phyloP scores from a whole-genome alignment of 192 early-diverging fungal species.

The Entomortierella beljakovae region DNA sequence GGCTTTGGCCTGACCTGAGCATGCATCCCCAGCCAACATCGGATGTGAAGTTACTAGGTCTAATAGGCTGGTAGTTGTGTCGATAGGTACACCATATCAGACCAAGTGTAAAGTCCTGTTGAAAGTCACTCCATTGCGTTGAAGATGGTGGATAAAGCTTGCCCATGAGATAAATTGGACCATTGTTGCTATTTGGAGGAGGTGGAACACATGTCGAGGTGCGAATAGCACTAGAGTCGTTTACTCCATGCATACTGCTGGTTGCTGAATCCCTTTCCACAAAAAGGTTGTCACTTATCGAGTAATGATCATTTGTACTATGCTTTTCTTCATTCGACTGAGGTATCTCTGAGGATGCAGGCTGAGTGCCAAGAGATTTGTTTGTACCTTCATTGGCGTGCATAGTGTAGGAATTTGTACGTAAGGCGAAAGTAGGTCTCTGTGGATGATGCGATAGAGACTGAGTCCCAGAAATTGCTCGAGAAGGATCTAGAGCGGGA shows the following conservation, averaged over 20 bases:
- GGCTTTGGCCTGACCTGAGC: conserved; percentile 93
- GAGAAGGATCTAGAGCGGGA: not conserved
- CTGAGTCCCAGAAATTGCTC: conserved; percentile 36
- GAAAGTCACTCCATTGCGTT: conserved; percentile 63
- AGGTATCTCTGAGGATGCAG: conserved; percentile 1
- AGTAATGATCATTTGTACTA: not conserved
- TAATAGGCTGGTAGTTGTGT: conserved; percentile 86
- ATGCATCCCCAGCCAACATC: conserved; percentile 98
- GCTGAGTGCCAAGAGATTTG: conserved; percentile 1
- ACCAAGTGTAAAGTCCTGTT: conserved; percentile 84
- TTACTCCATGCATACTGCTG: conserved; percentile 9
- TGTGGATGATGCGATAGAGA: conserved; percentile 23
- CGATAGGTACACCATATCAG: conserved; percentile 94
- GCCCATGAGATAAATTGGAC: conserved; percentile 46
- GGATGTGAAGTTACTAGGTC: conserved; percentile 78
- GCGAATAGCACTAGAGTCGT: conserved; percentile 23
- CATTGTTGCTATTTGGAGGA: conserved; percentile 14
- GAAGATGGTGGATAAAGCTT: conserved; percentile 43
- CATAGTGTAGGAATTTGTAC: conserved; percentile 39
- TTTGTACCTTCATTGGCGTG: conserved; percentile 14
- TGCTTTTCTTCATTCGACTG: too few relatives aligned
- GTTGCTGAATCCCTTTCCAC: not conserved
- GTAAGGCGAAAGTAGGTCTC: conserved; percentile 22
- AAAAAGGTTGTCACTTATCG: not conserved
- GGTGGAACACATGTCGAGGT: conserved; percentile 32